Base-by-base conservation (phyloP, 208 protist genomes). In the Leishmania lainsoni region DNA sequence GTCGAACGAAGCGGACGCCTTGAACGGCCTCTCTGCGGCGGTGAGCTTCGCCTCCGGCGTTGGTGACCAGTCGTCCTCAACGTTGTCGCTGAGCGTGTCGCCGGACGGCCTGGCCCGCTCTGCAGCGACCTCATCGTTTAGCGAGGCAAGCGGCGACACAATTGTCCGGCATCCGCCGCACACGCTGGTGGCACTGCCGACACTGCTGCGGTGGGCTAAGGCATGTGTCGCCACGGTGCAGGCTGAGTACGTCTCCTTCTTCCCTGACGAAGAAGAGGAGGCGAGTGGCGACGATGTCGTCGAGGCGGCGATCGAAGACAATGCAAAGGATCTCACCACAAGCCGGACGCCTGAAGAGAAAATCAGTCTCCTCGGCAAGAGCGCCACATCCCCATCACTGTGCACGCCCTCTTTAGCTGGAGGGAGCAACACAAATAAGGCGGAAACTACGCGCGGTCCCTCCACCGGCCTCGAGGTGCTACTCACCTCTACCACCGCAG, bases 81-180 rank as follows among this genome's bases (percentile, higher is more conserved):
- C 2, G 32, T 20, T 20, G n/a, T 79, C 76, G 32, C n/a, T 59
- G 22, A 79, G 10, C 59, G 5, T 10, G 32, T 72, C 76, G 9
- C 5, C 20, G n/a, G 26, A 3, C 9, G 39, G 52, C 9, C 16
- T 71, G 4, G 29, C 14, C 76, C 20, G n/a, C 48, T 42, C 32
- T 9, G 20, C 22, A 6, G 48, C 16, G 35, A 42, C 22, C 26
- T 59, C 45, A 48, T n/a, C 32, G 16, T 20, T 26, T 29, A 35
- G 48, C 8, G 29, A 32, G 10, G 76, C 45, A 32, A 48, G 32
- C 49, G 52, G 32, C 16, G 63, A 51, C 32, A 20, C 63, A 4
- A 74, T 82, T 22, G 70, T 51, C 56, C 54, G 76, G 76, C 83
- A 81, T 16, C 81, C 81, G 16, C 76, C 86, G n/a, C 87, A 90